Evolutionary conservation across 2,329 filamentous ascomycete genomes (phyloP).

Genomic region (Penicillium sp.): DNA sequence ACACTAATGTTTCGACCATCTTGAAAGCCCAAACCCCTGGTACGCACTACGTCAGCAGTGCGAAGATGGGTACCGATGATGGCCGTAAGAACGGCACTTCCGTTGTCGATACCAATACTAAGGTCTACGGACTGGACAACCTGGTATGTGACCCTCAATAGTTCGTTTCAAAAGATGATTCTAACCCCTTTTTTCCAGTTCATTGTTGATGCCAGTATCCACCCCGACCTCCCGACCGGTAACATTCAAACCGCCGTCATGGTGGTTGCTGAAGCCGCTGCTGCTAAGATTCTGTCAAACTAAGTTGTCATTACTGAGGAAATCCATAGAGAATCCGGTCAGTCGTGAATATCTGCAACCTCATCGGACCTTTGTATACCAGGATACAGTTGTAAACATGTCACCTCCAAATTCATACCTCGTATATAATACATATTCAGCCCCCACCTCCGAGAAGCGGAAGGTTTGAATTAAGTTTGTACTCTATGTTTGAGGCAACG

Average conservation of each 20-base stretch:
- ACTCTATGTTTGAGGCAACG: not conserved
- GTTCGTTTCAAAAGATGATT: constrained; percentile 24
- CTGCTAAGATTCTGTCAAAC: constrained; percentile 32
- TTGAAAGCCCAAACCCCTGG: constrained; percentile 44
- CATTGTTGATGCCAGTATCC: constrained; percentile 67
- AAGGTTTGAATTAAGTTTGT: not conserved
- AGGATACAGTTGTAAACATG: not conserved
- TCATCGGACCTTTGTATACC: not conserved
- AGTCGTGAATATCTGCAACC: not conserved
- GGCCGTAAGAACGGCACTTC: constrained; percentile 55
- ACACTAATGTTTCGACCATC: constrained; percentile 25
- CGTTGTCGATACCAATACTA: constrained; percentile 63
- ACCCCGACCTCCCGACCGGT: constrained; percentile 65
- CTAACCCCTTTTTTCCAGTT: constrained; percentile 28
- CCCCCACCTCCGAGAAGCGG: not conserved
- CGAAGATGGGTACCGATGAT: constrained; percentile 59
- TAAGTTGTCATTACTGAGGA: constrained; percentile 36
- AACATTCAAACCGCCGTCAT: constrained; percentile 67
- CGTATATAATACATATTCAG: too few species aligned
- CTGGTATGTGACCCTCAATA: constrained; percentile 32
- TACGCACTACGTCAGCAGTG: constrained; percentile 51
- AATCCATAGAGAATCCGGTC: too few species aligned
- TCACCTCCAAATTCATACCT: not conserved
- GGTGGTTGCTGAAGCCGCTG: constrained; percentile 61
- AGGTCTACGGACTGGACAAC: constrained; percentile 66